A percentile compares a stretch with the other conserved stretches of the same genome.
Evolutionary conservation across 192 early-diverging fungal species (phyloP).

Genomic region (Umbelopsis sp.): DNA sequence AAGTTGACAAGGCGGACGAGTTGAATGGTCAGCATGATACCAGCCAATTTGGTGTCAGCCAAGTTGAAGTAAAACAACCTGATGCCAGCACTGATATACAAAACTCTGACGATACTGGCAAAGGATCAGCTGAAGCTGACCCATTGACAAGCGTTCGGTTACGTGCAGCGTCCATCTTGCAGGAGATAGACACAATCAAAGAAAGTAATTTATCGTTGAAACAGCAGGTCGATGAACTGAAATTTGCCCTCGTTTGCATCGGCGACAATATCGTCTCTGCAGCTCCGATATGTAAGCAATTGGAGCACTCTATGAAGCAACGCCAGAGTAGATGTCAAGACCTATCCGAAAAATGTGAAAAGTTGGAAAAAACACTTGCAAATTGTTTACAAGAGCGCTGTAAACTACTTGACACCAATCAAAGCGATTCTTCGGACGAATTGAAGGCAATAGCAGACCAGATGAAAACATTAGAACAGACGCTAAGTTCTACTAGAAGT

Average conservation of each 20-base stretch:
- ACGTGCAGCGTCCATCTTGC: slow-evolving; percentile 23
- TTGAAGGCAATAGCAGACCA: slow-evolving; percentile 9
- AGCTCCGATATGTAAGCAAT: slow-evolving; percentile 22
- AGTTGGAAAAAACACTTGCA: slow-evolving; percentile 18
- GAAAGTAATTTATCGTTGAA: slow-evolving; percentile 28
- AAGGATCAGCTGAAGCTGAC: slow-evolving; percentile 8
- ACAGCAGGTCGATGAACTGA: slow-evolving; percentile 30
- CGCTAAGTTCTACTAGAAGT: slow-evolving; percentile 30
- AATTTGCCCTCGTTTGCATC: slow-evolving; percentile 26
- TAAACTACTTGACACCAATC: slow-evolving; percentile 3
- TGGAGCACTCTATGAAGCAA: slow-evolving; percentile 18
- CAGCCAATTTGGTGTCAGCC: too few species aligned
- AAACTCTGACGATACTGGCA: neutral
- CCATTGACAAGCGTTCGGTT: slow-evolving; percentile 27
- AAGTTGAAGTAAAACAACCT: neutral
- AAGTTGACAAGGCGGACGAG: too few species aligned
- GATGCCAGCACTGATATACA: neutral
- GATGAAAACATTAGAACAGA: slow-evolving; percentile 22
- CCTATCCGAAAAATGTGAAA: slow-evolving; percentile 8
- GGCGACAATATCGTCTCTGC: slow-evolving; percentile 25
- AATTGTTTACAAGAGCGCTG: neutral
- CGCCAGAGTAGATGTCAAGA: slow-evolving; percentile 23
- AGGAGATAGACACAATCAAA: slow-evolving; percentile 34
- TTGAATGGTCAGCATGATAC: too few species aligned
- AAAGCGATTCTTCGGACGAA: slow-evolving; percentile 19